These are phyloP conservation scores for Monilinia fructigena DNA, from an alignment of 2,329 filamentous ascomycete species.

Conservation along the genomic window DNA sequence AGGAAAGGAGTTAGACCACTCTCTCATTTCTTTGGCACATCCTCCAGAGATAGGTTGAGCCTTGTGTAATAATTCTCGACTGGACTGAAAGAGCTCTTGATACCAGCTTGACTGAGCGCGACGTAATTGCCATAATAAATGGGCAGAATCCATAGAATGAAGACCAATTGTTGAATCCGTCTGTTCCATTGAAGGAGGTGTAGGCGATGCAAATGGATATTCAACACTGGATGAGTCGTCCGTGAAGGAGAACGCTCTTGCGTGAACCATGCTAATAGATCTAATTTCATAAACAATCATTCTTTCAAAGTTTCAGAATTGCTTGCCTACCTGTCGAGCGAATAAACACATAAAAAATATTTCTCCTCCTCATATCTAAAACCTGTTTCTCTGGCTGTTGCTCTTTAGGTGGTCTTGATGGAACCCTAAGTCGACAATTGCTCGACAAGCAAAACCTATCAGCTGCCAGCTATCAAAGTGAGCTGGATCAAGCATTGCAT, in stretches of 20 bases:
- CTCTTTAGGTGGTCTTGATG: slow-evolving; percentile 82
- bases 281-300: slow-evolving; percentile 45
- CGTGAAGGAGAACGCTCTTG: slow-evolving; percentile 87
- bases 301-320: neutral
- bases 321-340: slow-evolving; percentile 71
- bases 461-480: slow-evolving; percentile 95
- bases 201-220: slow-evolving; percentile 57
- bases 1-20: slow-evolving; percentile 79
- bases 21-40: slow-evolving; percentile 71
- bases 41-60: slow-evolving; percentile 71
- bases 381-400: slow-evolving; percentile 65
- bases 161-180: slow-evolving; percentile 45
- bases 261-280: slow-evolving; percentile 84
- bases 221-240: slow-evolving; percentile 82
- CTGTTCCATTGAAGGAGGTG: slow-evolving; percentile 37
- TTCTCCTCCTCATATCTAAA: slow-evolving; percentile 74
- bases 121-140: slow-evolving; percentile 80
- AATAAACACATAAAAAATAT: slow-evolving; percentile 91
- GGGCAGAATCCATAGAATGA: slow-evolving; percentile 64
- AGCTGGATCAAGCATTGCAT: slow-evolving; percentile 83
- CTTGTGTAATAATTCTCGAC: slow-evolving; percentile 64
- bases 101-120: slow-evolving; percentile 86
- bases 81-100: slow-evolving; percentile 80
- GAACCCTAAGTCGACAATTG: slow-evolving; percentile 83
- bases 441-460: slow-evolving; percentile 84